Evolutionary conservation across 345 rosid species (phyloP).

Genomic region (Cardamine chenopodiifolia): DNA sequence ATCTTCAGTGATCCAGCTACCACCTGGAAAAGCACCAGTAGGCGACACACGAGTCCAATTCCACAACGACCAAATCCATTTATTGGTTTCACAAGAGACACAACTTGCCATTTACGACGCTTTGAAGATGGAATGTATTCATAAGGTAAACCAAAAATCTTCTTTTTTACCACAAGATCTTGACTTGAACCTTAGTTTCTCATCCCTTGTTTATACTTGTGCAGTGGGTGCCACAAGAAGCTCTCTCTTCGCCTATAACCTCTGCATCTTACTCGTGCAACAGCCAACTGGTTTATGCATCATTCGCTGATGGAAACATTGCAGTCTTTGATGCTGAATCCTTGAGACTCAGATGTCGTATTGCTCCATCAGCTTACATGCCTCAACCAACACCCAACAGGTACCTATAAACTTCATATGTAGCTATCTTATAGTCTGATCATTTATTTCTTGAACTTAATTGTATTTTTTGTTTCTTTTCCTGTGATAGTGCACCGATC

Average conservation of each 20-base stretch:
- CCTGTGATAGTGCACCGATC: conserved; percentile 59
- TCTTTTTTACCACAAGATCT: not conserved
- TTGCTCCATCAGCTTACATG: conserved; percentile 73
- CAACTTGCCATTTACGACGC: conserved; percentile 75
- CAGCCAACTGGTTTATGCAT: conserved; percentile 76
- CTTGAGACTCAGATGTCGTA: conserved; percentile 75
- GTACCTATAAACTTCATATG: conserved; percentile 43
- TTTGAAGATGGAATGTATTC: conserved; percentile 64
- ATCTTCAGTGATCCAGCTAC: conserved; percentile 53
- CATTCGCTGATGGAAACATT: conserved; percentile 72
- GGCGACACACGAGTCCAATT: conserved; percentile 77
- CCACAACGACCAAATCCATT: conserved; percentile 64
- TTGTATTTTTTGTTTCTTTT: not conserved
- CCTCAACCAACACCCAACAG: conserved; percentile 56
- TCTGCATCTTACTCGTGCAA: conserved; percentile 82
- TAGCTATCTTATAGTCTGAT: not conserved
- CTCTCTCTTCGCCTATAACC: conserved; percentile 67
- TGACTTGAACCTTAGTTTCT: conserved; percentile 5
- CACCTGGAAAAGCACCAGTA: conserved; percentile 59
- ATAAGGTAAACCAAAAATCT: conserved; percentile 50
- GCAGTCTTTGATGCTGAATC: conserved; percentile 86
- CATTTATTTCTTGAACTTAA: not conserved
- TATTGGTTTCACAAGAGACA: conserved; percentile 74
- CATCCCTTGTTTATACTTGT: conserved; percentile 19
- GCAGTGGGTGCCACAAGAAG: conserved; percentile 94